A percentile compares a stretch with the other conserved stretches of the same genome.
phyloP scores from a whole-genome alignment of 2,329 filamentous ascomycete species.

The Aureobasidium sp. region DNA sequence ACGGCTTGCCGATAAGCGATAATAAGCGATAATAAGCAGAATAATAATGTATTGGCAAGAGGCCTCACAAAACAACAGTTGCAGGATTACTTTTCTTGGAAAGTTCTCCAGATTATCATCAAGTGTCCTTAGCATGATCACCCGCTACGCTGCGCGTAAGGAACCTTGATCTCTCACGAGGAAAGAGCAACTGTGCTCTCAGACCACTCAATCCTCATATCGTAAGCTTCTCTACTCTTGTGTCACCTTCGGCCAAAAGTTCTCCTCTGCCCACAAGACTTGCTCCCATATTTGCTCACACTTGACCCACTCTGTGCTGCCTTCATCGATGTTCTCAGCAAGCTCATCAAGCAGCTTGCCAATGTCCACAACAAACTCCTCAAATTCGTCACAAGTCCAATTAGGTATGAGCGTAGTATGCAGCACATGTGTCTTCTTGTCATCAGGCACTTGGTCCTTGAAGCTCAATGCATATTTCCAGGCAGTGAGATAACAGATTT shows the following conservation, averaged over 20 bases:
- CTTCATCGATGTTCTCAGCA: slow-evolving; percentile 34
- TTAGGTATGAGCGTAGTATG: slow-evolving; percentile 44
- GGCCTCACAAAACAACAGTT: too few relatives aligned
- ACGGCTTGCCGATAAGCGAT: too few relatives aligned
- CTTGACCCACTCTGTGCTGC: slow-evolving; percentile 41
- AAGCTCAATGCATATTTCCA: slow-evolving; percentile 38
- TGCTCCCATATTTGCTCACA: slow-evolving; percentile 44
- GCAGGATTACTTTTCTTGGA: too few relatives aligned
- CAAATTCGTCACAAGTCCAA: slow-evolving; percentile 43
- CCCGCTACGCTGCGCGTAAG: too few relatives aligned
- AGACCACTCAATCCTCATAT: too few relatives aligned
- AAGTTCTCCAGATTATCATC: too few relatives aligned
- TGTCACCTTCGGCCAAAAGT: slow-evolving; percentile 42
- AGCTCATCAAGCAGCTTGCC: slow-evolving; percentile 41
- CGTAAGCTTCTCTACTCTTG: neutral
- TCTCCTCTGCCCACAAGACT: slow-evolving; percentile 41
- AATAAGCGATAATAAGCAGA: too few relatives aligned
- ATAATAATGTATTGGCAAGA: too few relatives aligned
- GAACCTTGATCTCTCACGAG: too few relatives aligned
- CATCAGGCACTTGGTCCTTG: slow-evolving; percentile 25
- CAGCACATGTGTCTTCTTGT: slow-evolving; percentile 36
- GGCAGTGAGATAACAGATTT: slow-evolving; percentile 48
- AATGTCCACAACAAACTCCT: slow-evolving; percentile 41
- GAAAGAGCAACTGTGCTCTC: too few relatives aligned
- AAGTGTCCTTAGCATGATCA: too few relatives aligned